These are phyloP conservation scores for Artemisia argyi DNA, from an alignment of 129 eudicot species.

Conservation along the genomic window DNA sequence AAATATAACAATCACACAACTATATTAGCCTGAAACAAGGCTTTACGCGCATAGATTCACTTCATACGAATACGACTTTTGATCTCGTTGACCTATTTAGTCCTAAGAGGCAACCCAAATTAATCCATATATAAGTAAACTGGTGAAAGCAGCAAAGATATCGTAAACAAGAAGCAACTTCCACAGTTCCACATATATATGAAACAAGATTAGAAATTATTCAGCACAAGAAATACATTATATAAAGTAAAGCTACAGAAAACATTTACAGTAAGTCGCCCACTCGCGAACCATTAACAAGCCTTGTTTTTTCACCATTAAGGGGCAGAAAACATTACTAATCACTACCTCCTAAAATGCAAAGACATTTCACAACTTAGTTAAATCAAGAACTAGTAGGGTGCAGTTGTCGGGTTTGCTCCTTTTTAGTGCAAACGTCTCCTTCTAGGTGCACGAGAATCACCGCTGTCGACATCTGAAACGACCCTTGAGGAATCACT, in stretches of 20 bases:
- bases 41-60: no score
- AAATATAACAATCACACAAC: no score
- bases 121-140: no score
- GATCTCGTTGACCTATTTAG: no score
- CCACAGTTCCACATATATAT: slow-evolving; percentile 3
- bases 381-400: background rate
- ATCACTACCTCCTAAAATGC: background rate
- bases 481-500: slow-evolving; percentile 67
- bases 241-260: slow-evolving; percentile 19
- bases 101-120: no score
- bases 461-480: slow-evolving; percentile 88
- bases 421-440: slow-evolving; percentile 57
- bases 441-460: slow-evolving; percentile 78
- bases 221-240: slow-evolving; percentile 20
- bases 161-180: slow-evolving; percentile 5
- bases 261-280: slow-evolving; percentile 20
- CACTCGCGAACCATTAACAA: background rate
- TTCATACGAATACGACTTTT: no score
- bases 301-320: slow-evolving; percentile 4
- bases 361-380: slow-evolving; percentile 15
- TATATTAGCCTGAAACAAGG: no score
- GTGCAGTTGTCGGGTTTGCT: slow-evolving; percentile 2
- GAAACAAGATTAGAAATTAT: slow-evolving; percentile 26
- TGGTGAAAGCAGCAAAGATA: no score
- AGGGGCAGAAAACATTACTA: background rate